A percentile compares a stretch with the other conserved stretches of the same genome.
Evolutionary conservation across 2,329 filamentous ascomycete genomes (phyloP).

Genomic region (Corynespora cassiicola): DNA sequence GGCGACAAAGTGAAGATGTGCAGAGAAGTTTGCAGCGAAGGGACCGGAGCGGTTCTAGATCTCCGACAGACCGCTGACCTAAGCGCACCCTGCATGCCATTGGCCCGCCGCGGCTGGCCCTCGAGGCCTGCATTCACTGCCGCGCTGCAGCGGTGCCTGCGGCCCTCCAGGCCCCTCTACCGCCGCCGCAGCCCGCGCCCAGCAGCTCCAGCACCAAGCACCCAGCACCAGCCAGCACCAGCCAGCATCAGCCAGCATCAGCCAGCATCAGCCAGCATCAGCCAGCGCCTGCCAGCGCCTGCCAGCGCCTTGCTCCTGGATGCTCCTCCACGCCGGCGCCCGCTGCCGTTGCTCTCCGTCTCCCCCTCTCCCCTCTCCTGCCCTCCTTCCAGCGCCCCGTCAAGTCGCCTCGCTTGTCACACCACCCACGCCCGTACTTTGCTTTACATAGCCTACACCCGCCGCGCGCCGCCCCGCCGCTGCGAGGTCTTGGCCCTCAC

Average conservation of each 20-base stretch:
- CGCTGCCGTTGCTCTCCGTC: conserved; percentile 1
- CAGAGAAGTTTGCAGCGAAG: neutral
- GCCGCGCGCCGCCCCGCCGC: conserved; percentile 10
- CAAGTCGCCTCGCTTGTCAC: conserved; percentile 4
- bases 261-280: conserved; percentile 2
- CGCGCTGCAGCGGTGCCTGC: too few species aligned
- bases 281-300: conserved; percentile 1
- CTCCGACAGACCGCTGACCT: too few species aligned
- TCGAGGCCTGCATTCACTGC: too few species aligned
- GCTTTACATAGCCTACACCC: conserved; percentile 8
- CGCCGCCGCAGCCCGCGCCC: too few species aligned
- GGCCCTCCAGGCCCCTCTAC: too few species aligned
- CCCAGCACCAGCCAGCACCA: too few species aligned
- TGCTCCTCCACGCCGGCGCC: neutral
- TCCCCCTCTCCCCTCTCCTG: neutral
- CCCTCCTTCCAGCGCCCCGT: neutral
- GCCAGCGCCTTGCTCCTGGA: neutral
- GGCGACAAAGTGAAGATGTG: conserved; percentile 1
- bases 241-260: too few species aligned
- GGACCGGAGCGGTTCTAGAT: neutral
- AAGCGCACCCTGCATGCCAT: too few species aligned
- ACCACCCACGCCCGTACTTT: conserved; percentile 6
- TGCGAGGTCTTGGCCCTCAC: conserved; percentile 6
- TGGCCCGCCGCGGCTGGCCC: too few species aligned
- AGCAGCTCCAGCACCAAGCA: too few species aligned